Conservation (phyloP, 2,329 filamentous ascomycete genomes). For the Colletotrichum euphorbiae region DNA sequence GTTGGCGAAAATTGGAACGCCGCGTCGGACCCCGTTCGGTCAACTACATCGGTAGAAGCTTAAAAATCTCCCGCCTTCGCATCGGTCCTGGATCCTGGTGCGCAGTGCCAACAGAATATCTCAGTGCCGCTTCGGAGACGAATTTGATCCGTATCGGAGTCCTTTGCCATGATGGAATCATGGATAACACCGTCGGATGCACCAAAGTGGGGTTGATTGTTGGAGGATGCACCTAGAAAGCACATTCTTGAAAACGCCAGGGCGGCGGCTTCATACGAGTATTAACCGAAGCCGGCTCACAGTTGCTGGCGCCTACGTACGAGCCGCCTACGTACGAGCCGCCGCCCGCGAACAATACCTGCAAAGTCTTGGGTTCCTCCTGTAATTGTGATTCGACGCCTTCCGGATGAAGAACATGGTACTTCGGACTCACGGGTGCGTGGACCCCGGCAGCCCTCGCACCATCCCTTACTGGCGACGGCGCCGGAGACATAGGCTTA, state of each 20-base stretch:
- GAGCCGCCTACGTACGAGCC: neutral
- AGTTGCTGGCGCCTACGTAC: no score
- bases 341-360: neutral
- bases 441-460: neutral
- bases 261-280: no score
- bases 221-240: neutral
- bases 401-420: neutral
- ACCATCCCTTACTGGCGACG: neutral
- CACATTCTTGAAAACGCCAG: constrained; percentile 12
- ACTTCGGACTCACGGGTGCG: neutral
- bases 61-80: no score
- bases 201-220: neutral
- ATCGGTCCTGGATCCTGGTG: no score
- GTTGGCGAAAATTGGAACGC: neutral
- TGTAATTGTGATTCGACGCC: neutral
- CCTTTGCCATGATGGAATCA: neutral
- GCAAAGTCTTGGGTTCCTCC: neutral
- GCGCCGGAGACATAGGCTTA: neutral
- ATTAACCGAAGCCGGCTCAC: neutral
- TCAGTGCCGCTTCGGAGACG: neutral
- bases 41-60: neutral
- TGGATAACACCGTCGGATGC: neutral
- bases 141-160: neutral
- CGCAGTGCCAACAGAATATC: no score
- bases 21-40: constrained; percentile 28